Base-by-base conservation (phyloP, 495 filamentous ascomycete species). In the Neurospora tetraspora region DNA sequence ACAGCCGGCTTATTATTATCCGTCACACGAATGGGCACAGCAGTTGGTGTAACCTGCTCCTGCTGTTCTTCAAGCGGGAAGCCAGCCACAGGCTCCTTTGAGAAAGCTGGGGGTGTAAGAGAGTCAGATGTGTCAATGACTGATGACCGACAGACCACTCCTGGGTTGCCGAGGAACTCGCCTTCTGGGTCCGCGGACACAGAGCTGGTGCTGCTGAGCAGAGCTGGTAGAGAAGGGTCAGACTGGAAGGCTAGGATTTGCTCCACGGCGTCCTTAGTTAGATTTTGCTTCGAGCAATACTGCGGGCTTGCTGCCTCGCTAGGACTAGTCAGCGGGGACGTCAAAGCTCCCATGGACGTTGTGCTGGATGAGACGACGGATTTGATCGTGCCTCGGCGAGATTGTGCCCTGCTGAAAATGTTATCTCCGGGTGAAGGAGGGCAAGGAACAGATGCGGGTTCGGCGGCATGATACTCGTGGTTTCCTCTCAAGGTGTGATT, bases 121-220 rank as follows among this genome's bases (percentile, higher is more conserved):
- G 84, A 87, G 59, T 88, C 86, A 3, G 85, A 82, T 1, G 86
- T 86, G 61, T 85, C 82, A 38, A 83, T 82, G 37, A 81, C 77
- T 12, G 79, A 81, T 37, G 78, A 76, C 38, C 78, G 78, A 59
- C 78, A 77, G 38, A 85, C 76, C 7, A 83, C 77, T 5, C 86
- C 86, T 7, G 86, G 86, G n/a, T 80, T 78, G 70, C 82, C 76
- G 16, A 88, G 80, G 59, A 88, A 85, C 39, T 89, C 86, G 7
- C 83, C 86, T 74, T 89, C 88, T 2, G 83, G 77, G 59, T 88
- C 86, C 14, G 84, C 89, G 23, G 90, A 93, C 23, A 93, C 82
- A n/a, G 92, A 94, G 37, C 91, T 92, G n/a, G 91, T 91, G n/a
- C 91, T 89, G 39, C 91, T 93, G 16, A 93, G 83, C 7, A 94